Evolutionary conservation across 192 early-diverging fungal genomes (phyloP), one percentile per base, ranked within the genome.

Genomic region (Coemansia sp.): DNA sequence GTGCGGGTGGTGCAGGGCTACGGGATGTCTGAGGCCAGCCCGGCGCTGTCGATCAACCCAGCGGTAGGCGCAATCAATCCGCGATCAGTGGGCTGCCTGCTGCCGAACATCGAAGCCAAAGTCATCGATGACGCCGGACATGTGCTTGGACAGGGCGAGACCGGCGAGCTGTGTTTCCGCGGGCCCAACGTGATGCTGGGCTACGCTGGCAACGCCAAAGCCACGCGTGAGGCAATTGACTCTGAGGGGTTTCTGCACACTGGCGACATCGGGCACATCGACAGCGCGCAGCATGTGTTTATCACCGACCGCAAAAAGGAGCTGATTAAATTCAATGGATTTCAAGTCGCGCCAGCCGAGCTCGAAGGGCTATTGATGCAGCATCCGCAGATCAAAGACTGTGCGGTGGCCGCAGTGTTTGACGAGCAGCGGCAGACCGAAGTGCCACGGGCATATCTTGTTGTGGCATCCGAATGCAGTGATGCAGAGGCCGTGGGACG

Each of bases 251-350:
- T 86, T 79, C 69, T 95, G 41, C 91, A 89, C 57, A 96, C 92
- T 5, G 89, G 89, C 12, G 95, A 97, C 69, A 76, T 97, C 27
- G 92, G 84, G 2, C 45, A 83, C 8, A 79, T 88, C 5, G 87
- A 90, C 66, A 65, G 72, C 22, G 37, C 87, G 3, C 84, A 84
- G 11, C 62, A 83, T 37, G 82, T 88, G 57, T 87, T 67, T 52
- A 75, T 88, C 24, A 81, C 86, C 6, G 88, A 89, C 63, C 87
- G 95, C 10, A 61, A 90, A n/a, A 96, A 95, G 79, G 92, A 94
- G 62, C 84, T 96, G 50, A 95, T 95, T 73, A 97, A 97, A 68
- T 95, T 93, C 86, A 95, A 97, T 63, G 85, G 87, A 0, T 70
- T 84, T 60, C 83, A 85, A 74, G 90, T 97, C 4, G 82, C 93